Evolutionary conservation across 768 basidiomycete species (phyloP).

Genomic region (Xerocomellus dryophilus): DNA sequence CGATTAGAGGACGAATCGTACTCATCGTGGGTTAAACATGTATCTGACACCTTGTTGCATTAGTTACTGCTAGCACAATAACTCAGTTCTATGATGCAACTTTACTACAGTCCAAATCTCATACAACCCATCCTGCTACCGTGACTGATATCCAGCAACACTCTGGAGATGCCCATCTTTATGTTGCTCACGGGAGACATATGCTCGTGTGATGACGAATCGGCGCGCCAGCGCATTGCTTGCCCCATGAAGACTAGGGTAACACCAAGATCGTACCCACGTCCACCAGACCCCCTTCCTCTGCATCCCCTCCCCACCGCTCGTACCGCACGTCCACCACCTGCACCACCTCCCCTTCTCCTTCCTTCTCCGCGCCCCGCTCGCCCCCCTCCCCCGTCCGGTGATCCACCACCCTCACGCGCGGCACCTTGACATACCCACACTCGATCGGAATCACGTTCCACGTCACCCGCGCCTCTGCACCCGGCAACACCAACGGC

Average conservation of each 20-base stretch:
- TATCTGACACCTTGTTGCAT: too few species aligned
- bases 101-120: too few species aligned
- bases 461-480: slow-evolving; percentile 66
- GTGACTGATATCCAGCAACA: too few species aligned
- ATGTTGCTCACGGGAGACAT: too few species aligned
- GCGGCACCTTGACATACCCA: slow-evolving; percentile 61
- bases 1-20: too few species aligned
- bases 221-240: too few species aligned
- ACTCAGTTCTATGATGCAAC: too few species aligned
- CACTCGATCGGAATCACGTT: slow-evolving; percentile 71
- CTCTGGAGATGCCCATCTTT: too few species aligned
- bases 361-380: slow-evolving; percentile 26
- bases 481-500: slow-evolving; percentile 70
- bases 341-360: slow-evolving; percentile 40
- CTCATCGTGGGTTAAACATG: too few species aligned
- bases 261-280: slow-evolving; percentile 16
- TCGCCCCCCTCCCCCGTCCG: slow-evolving; percentile 37
- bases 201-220: too few species aligned
- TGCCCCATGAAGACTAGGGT: slow-evolving; percentile 3
- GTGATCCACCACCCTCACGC: slow-evolving; percentile 55
- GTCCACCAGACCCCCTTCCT: background rate
- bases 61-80: too few species aligned
- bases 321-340: slow-evolving; percentile 54
- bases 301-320: slow-evolving; percentile 15
- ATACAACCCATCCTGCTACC: too few species aligned